Base-by-base conservation (phyloP, 805 yeast species). In the Lipomyces sp. region DNA sequence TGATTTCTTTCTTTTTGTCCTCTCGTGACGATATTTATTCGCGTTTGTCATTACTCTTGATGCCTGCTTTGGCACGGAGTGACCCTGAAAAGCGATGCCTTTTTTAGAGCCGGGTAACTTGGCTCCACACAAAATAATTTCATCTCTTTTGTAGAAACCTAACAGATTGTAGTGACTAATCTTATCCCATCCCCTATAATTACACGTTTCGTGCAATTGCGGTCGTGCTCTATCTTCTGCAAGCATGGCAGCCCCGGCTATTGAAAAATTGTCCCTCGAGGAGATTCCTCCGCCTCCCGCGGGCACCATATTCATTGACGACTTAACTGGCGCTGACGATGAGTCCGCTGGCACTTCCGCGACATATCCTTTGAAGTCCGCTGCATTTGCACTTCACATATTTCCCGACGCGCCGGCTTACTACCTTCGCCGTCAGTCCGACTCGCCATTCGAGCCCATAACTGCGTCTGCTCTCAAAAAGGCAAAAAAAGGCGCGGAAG, bases 401-500 rank as follows among this genome's bases (percentile, higher is more conserved):
- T 70, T 76, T 59, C 84, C 87, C 39, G 78, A 69, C 29, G 67
- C 69, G 69, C 70, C 70, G 54, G 74, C 64, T 15, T 76, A 90
- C 50, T 80, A 84, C 55, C 85, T 89, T 51, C 86, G 82, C 79
- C 88, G 87, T 72, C 80, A 80, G 51, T 91, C 85, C 69, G 89
- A 84, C 59, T 85, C 83, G 53, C 87, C 79, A 37, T 94, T 85
- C 76, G 85, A 81, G 72, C 94, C 89, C 74, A 93, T 96, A 76
- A 83, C 92, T 18, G 92, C 97, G 4, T 87, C 96, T 62, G 98
- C 97, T 5, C 81, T 94, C 76, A 95, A 95, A 82, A 95, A 94
- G 81, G 98, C 98, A 73, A 91, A 90, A 79, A 95, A 95, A 79
- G 98, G 97, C 67, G 95, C 90, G 64, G 98, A 93, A 42, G 94